Evolutionary conservation across 768 basidiomycete species (phyloP), one percentile per base, ranked within the genome.

Genomic region (Mycena rebaudengoi): DNA sequence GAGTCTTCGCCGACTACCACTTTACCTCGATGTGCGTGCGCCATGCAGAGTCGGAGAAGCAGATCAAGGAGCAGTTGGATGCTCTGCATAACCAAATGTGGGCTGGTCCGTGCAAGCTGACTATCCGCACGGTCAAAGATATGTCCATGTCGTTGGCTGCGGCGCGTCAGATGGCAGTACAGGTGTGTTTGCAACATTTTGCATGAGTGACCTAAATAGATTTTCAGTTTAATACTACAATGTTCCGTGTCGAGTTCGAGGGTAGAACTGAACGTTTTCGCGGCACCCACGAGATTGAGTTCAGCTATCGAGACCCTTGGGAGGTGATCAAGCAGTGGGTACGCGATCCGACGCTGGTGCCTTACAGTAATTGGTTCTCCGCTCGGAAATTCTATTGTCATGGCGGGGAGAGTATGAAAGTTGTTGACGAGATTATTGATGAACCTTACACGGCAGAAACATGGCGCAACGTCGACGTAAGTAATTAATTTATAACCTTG

Each of bases 1-100:
- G 56, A 4, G 58, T 21, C 14, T 44, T 30, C 16, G 64, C 65
- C 14, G 65, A 67, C 44, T 67, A 68, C 29, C 29, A 66, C 33
- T 67, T 54, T 46, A 57, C 65, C 4, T 23, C 67, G 13, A 37
- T 21, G 21, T 59, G 26, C 7, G 55, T 67, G 23, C 26, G 35
- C 6, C 26, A 28, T 8, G 35, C 26, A n/a, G n/a, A 68, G 20
- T 3, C 20, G 5, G 32, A 28, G 5, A 35, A 60, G 16, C 26
- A 52, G 18, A 55, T 60, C 12, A 53, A 67, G 20, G 41, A 41
- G 29, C 7, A 59, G 20, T 48, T 67, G 14, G 4, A 35, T 25
- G 65, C 44, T 1, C 44, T 67, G 16, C 18, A 35, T 2, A 33
- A 33, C 10, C 16, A n/a, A 33, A 50, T 32, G 21, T 25, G 40